Evolutionary conservation across 345 rosid species (phyloP), one percentile per base, ranked within the genome.

Genomic region (Linum lewisii): DNA sequence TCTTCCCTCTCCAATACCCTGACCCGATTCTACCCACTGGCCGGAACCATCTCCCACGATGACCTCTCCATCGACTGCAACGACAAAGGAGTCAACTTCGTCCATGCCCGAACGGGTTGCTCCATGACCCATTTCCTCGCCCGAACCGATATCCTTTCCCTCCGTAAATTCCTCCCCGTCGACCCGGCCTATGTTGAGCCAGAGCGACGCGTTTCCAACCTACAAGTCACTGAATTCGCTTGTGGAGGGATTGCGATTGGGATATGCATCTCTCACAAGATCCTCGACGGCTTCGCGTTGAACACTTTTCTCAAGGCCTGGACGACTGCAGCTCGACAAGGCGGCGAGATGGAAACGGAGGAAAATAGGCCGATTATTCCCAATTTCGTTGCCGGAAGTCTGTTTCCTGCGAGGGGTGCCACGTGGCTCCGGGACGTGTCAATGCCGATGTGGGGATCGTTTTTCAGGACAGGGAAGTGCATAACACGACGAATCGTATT

Each of bases 331-430:
- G 67, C 68, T 21, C 58, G 21, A 21, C 7, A 29, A 29, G 54
- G n/a, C 21, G 54, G 52, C 19, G 13, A 50, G 9, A 19, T 22
- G 24, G 60, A 26, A 37, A 24, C 5, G 1, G 38, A 34, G 10
- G 10, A 11, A 16, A 42, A 2, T 42, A 42, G 1, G 2, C 16
- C 22, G 22, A 6, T 22, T 10, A 6, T 10, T 34, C 68, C 73
- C 2, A 52, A 67, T 34, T 77, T 77, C 42, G 7, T 45, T 1
- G 75, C 80, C 0, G 7, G 51, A 3, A 63, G 75, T 18, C 63
- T 80, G 57, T 75, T 77, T 63, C 84, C 80, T 2, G 51, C 78
- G 4, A 61, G 72, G 4, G 77, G 72, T 22, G 51, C 64, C 47
- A 11, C 15, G 11, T 69, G 73, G 77, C 77, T 74, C 10, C 65